These are phyloP conservation scores for Graphilbum ipis-grandicollis DNA, from an alignment of 2,329 filamentous ascomycete genomes.

Conservation along the genomic window DNA sequence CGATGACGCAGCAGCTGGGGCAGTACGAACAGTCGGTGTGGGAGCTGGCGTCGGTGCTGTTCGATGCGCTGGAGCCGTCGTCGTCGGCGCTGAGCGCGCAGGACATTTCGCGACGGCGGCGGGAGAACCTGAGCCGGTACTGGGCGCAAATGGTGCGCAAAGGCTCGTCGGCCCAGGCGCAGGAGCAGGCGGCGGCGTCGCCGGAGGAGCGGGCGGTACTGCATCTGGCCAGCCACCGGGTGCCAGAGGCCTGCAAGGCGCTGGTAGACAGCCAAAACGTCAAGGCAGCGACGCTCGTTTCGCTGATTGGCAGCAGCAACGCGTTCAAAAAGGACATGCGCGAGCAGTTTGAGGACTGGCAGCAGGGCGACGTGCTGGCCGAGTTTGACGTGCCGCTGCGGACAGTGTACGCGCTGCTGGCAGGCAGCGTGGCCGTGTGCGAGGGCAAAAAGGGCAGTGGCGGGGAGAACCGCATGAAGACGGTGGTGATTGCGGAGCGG, in stretches of 20 bases:
- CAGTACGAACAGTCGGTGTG: slow-evolving; percentile 61
- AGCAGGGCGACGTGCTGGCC: slow-evolving; percentile 62
- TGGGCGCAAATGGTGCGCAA: slow-evolving; percentile 50
- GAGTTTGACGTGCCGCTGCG: slow-evolving; percentile 76
- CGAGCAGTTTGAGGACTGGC: slow-evolving; percentile 72
- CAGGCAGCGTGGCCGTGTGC: slow-evolving; percentile 73
- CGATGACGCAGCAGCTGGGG: slow-evolving; percentile 14
- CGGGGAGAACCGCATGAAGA: slow-evolving; percentile 61
- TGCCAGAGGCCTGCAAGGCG: slow-evolving; percentile 67
- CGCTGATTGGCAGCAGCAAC: slow-evolving; percentile 62
- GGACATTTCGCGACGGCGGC: slow-evolving; percentile 23
- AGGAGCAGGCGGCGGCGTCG: slow-evolving; percentile 43
- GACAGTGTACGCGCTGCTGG: slow-evolving; percentile 74
- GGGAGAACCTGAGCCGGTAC: slow-evolving; percentile 49
- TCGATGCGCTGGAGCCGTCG: slow-evolving; percentile 41
- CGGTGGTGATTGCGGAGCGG: slow-evolving; percentile 66
- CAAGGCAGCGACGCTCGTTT: slow-evolving; percentile 15
- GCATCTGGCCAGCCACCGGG: slow-evolving; percentile 59
- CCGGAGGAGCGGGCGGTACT: slow-evolving; percentile 73
- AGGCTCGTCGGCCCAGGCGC: slow-evolving; percentile 26
- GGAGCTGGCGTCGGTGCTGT: slow-evolving; percentile 74
- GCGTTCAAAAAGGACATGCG: slow-evolving; percentile 56
- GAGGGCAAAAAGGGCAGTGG: slow-evolving; percentile 58
- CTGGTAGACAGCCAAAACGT: slow-evolving; percentile 63
- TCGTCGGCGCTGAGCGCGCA: slow-evolving; percentile 18